Conservation (phyloP, 1,284 basidiomycete species). For the Bondarzewia mesenterica region DNA sequence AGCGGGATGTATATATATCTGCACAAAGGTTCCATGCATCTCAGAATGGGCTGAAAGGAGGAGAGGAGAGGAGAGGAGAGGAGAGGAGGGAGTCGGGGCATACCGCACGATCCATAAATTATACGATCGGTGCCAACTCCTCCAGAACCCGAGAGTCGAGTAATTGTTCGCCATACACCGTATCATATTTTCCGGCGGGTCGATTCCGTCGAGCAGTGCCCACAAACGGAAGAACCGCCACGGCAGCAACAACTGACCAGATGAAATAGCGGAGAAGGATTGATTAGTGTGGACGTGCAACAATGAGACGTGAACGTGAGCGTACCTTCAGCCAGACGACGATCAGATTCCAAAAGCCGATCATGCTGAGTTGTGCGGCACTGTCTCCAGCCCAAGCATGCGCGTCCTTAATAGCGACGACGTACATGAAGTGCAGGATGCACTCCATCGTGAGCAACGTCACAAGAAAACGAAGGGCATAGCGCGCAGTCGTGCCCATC, state of each 20-base stretch:
- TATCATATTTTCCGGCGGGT: constrained; percentile 98
- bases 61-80: constrained; percentile 1
- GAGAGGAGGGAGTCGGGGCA: constrained; percentile 7
- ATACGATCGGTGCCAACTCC: constrained; percentile 94
- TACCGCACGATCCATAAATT: constrained; percentile 94
- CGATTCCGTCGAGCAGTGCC: constrained; percentile 85
- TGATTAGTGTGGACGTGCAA: background rate
- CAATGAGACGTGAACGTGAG: background rate
- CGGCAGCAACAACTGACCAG: constrained; percentile 76
- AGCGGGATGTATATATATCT: constrained; percentile 95
- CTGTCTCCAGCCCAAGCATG: constrained; percentile 69
- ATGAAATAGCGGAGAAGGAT: background rate
- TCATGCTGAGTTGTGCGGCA: constrained; percentile 82
- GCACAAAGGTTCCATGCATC: constrained; percentile 2
- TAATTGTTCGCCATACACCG: constrained; percentile 99
- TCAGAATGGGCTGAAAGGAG: background rate
- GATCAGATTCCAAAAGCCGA: constrained; percentile 97
- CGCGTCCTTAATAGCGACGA: constrained; percentile 92
- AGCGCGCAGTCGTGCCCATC: constrained; percentile 34
- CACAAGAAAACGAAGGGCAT: constrained; percentile 66
- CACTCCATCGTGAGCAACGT: constrained; percentile 85
- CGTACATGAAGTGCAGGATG: constrained; percentile 91
- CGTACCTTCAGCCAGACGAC: constrained; percentile 94
- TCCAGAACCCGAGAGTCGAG: constrained; percentile 90
- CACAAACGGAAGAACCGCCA: constrained; percentile 98